These are phyloP conservation scores for Cardamine chenopodiifolia DNA, from an alignment of 345 rosid genomes.

Conservation along the genomic window DNA sequence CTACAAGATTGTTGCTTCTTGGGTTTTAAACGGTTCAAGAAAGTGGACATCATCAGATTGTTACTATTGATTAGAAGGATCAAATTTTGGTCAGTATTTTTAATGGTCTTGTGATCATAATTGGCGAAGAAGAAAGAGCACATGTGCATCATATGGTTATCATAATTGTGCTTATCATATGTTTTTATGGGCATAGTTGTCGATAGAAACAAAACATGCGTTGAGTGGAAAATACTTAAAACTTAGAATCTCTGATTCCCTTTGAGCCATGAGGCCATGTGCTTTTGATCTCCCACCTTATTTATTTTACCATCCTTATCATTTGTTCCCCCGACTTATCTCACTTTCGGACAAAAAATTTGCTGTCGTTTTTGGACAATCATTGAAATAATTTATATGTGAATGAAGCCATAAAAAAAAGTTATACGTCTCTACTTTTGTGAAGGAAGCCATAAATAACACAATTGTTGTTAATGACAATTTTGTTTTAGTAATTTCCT, in stretches of 20 bases:
- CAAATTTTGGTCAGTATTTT: neutral
- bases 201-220: slow-evolving; percentile 36
- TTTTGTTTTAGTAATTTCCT: neutral
- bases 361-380: slow-evolving; percentile 35
- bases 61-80: neutral
- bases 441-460: no score
- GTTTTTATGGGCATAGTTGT: slow-evolving; percentile 39
- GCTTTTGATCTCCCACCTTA: slow-evolving; percentile 26
- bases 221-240: slow-evolving; percentile 4
- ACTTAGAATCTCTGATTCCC: slow-evolving; percentile 25
- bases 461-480: neutral
- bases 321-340: slow-evolving; percentile 18
- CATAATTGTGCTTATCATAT: slow-evolving; percentile 35
- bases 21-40: neutral
- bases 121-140: slow-evolving; percentile 21
- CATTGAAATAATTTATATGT: slow-evolving; percentile 10
- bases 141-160: slow-evolving; percentile 36
- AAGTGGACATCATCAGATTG: neutral
- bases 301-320: slow-evolving; percentile 19
- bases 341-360: slow-evolving; percentile 26
- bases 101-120: slow-evolving; percentile 19
- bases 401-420: slow-evolving; percentile 2
- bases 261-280: slow-evolving; percentile 36
- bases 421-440: no score
- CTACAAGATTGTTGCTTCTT: neutral